A percentile compares a stretch with the other conserved stretches of the same genome.
Evolutionary conservation across 306 rosid species (phyloP).

Genomic region (barrel medic (Medicago truncatula)): DNA sequence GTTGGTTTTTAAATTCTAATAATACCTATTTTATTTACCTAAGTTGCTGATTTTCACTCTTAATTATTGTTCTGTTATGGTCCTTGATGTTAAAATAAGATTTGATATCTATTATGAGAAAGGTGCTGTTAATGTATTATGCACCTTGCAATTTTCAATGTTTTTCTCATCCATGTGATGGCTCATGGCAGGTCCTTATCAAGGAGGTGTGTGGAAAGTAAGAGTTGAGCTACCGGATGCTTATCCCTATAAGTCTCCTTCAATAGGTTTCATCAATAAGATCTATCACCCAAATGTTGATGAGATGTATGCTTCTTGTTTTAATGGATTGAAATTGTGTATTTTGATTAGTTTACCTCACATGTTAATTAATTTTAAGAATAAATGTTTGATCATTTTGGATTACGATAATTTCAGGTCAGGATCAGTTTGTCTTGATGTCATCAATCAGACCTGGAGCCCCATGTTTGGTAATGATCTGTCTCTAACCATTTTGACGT

Average conservation of each 20-base stretch:
- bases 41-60: constrained; percentile 34
- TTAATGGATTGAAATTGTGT: not conserved
- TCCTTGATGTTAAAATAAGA: constrained; percentile 34
- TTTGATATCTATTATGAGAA: constrained; percentile 5
- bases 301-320: constrained; percentile 52
- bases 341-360: constrained; percentile 9
- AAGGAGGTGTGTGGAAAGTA: constrained; percentile 65
- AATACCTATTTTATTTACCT: constrained; percentile 3
- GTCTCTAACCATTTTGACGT: not conserved
- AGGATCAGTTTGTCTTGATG: constrained; percentile 72
- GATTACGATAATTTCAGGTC: constrained; percentile 52
- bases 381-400: constrained; percentile 27
- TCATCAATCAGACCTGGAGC: constrained; percentile 70
- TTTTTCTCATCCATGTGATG: constrained; percentile 45
- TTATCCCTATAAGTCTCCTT: constrained; percentile 66
- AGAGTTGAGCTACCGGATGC: constrained; percentile 70
- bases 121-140: constrained; percentile 26
- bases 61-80: constrained; percentile 42
- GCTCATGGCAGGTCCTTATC: constrained; percentile 64
- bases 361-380: constrained; percentile 27
- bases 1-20: constrained; percentile 3
- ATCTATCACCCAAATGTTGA: constrained; percentile 70
- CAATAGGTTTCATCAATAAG: constrained; percentile 66
- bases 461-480: constrained; percentile 64
- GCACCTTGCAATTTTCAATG: constrained; percentile 18